Conservation (phyloP, 2,329 filamentous ascomycete genomes). For the Chaetomiaceae sp. region DNA sequence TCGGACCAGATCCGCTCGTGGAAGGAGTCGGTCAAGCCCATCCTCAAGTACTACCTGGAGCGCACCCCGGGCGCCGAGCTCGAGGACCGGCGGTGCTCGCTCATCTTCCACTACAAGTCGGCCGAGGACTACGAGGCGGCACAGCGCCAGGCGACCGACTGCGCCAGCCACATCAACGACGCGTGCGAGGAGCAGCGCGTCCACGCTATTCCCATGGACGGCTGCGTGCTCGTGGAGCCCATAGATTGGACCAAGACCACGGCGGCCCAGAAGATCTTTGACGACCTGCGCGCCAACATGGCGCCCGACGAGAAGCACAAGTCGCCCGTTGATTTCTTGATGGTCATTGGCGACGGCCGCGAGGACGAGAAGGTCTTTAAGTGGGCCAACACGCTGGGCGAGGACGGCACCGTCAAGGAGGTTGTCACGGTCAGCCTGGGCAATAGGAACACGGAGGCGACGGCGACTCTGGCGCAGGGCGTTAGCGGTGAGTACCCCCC, state of each 20-base stretch:
- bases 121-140: slow-evolving; percentile 74
- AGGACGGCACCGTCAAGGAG: slow-evolving; percentile 55
- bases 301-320: slow-evolving; percentile 31
- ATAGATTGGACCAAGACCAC: slow-evolving; percentile 84
- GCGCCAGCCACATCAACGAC: slow-evolving; percentile 92
- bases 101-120: slow-evolving; percentile 86
- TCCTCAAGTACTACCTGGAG: slow-evolving; percentile 85
- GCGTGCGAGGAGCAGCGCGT: slow-evolving; percentile 79
- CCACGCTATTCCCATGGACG: slow-evolving; percentile 75
- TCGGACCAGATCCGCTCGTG: slow-evolving; percentile 65
- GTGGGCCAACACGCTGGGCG: slow-evolving; percentile 78
- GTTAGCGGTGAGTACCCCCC: slow-evolving; percentile 67
- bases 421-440: slow-evolving; percentile 85
- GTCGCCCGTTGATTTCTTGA: slow-evolving; percentile 71
- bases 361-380: slow-evolving; percentile 93
- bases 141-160: slow-evolving; percentile 77
- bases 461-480: slow-evolving; percentile 80
- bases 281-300: slow-evolving; percentile 46
- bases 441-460: slow-evolving; percentile 81
- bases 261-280: slow-evolving; percentile 70
- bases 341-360: slow-evolving; percentile 85
- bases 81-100: slow-evolving; percentile 85
- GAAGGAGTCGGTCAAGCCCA: slow-evolving; percentile 78
- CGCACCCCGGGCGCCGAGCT: slow-evolving; percentile 83
- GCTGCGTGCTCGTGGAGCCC: slow-evolving; percentile 79